Conservation (phyloP, 2,329 filamentous ascomycete genomes). For the Aspergillus japonicus region DNA sequence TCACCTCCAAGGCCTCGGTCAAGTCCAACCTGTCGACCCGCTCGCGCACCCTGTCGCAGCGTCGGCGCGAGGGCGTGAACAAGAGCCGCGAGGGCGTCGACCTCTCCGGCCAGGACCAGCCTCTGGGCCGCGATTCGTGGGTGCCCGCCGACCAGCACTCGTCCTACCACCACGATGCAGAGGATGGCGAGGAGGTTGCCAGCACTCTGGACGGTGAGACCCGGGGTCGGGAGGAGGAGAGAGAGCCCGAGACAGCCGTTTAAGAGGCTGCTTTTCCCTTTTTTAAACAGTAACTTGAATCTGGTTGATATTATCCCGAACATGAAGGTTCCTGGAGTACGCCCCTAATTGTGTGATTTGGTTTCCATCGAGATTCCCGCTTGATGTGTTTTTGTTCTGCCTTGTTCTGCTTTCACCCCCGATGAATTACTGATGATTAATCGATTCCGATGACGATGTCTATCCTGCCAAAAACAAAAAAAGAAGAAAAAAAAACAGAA, state of each 20-base stretch:
- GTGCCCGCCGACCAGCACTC: constrained; percentile 66
- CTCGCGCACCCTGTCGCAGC: constrained; percentile 81
- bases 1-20: constrained; percentile 83
- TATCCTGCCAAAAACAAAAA: background rate
- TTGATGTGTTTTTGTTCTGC: constrained; percentile 12
- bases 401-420: background rate
- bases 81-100: constrained; percentile 69
- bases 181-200: constrained; percentile 42
- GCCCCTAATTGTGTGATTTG: constrained; percentile 3
- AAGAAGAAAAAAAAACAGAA: background rate
- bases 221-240: constrained; percentile 39
- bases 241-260: constrained; percentile 29
- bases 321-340: constrained; percentile 4
- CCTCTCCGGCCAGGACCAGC: constrained; percentile 76
- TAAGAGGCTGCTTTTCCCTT: background rate
- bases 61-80: constrained; percentile 71
- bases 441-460: background rate
- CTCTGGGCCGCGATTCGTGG: constrained; percentile 76
- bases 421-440: constrained; percentile 8
- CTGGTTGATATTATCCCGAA: background rate
- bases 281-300: no score
- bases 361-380: constrained; percentile 13
- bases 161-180: constrained; percentile 41
- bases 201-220: constrained; percentile 34
- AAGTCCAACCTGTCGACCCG: constrained; percentile 83